Evolutionary conservation across 2,329 filamentous ascomycete genomes (phyloP).

Genomic region (Neurospora crassa): DNA sequence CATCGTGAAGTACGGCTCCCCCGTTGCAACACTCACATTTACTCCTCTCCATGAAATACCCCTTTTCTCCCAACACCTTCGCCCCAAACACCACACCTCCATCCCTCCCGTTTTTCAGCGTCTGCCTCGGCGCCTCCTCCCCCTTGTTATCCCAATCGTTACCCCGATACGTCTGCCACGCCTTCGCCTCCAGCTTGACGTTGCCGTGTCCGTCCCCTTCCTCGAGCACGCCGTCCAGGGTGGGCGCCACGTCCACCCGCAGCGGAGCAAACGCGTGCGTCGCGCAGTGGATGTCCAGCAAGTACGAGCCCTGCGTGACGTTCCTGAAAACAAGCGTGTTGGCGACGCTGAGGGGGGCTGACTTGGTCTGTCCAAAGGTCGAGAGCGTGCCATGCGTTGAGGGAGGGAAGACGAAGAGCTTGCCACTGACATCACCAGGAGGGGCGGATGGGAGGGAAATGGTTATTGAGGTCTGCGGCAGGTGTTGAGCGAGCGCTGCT

Average conservation of each 20-base stretch:
- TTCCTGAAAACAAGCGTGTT: conserved; percentile 71
- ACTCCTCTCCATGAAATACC: conserved; percentile 66
- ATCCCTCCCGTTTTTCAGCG: conserved; percentile 23
- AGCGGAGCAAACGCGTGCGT: conserved; percentile 70
- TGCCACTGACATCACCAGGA: conserved; percentile 27
- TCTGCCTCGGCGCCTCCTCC: conserved; percentile 40
- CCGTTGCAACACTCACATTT: conserved; percentile 49
- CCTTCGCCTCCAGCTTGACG: conserved; percentile 39
- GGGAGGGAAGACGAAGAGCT: conserved; percentile 48
- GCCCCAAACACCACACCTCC: conserved; percentile 46
- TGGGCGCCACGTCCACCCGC: conserved; percentile 58
- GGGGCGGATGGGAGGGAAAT: conserved; percentile 36
- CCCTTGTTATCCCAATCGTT: conserved; percentile 88
- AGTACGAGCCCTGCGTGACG: conserved; percentile 63
- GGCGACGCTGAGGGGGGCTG: conserved; percentile 54
- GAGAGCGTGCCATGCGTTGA: conserved; percentile 56
- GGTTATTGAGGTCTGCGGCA: neutral
- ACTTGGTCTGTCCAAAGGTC: conserved; percentile 27
- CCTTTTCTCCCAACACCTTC: conserved; percentile 52
- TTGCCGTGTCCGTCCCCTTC: conserved; percentile 16
- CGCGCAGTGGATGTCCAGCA: conserved; percentile 69
- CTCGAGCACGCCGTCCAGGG: conserved; percentile 24
- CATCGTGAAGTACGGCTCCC: neutral
- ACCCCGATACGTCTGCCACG: conserved; percentile 79
- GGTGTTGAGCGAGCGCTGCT: conserved; percentile 11